Base-by-base conservation (phyloP, 768 basidiomycete species). In the Chalciporus chontae region DNA sequence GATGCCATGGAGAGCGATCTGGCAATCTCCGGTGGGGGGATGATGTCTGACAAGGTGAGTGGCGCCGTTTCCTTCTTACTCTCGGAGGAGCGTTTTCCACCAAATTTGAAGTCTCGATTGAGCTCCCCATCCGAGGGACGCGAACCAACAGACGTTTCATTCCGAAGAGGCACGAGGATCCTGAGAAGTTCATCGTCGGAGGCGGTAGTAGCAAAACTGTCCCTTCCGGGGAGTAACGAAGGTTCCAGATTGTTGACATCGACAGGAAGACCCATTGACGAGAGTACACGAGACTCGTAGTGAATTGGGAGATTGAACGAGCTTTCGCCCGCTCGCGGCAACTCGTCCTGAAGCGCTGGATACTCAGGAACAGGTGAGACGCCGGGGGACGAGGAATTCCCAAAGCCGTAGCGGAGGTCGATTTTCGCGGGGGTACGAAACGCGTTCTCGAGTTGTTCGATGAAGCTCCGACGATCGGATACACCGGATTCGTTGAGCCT, bases 391-490 rank as follows among this genome's bases (percentile, higher is more conserved):
- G 76, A 52, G 17, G 74, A 60, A 7, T 60, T 64, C 4, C 39
- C 56, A 26, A 84, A 75, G 38, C 72, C 75, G 52, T 76, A 76
- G 3, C 71, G 67, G 26, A 87, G 67, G 52, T 85, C 79, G 21
- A 87, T 69, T 59, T 82, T 84, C 15, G 85, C 83, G 0, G 88
- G 87, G 0, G 87, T 87, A 53, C 79, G 75, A 73, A 91, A 91
- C 1, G 88, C 87, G 45, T 74, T 83, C 70, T 90, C 89, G 19
- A 90, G 69, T 66, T 92, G 83, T 64, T 90, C 87, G 4, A 91
- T 84, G 60, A 92, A 92, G 66, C 88, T 90, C 11, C 66, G 72
- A 9, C 87, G 71, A 59, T 88, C 82, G 1, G 81, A 83, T 1
- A 60, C 86, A 29, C 85, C 84, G 6, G 81, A 83, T 56, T 87